Evolutionary conservation across 2,329 filamentous ascomycete species (phyloP).

Genomic region (Pezizomycotina sp.): DNA sequence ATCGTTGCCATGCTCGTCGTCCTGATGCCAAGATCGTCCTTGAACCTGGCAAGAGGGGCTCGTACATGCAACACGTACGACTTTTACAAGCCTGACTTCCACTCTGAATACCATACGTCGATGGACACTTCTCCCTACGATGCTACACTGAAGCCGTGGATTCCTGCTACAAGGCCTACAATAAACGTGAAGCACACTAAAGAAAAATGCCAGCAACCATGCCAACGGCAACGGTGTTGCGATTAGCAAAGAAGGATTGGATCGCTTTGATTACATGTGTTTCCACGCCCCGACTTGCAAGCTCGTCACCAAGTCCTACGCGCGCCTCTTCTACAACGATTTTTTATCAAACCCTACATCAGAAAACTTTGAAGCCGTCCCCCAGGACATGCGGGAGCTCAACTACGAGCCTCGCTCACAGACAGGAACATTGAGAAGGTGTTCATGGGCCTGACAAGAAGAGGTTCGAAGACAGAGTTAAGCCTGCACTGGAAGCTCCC

Average conservation of each 20-base stretch:
- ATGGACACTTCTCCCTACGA: conserved; percentile 65
- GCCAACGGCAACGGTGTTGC: conserved; percentile 28
- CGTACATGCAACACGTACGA: conserved; percentile 76
- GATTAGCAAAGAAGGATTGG: conserved; percentile 45
- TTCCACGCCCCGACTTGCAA: conserved; percentile 83
- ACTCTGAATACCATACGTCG: conserved; percentile 73
- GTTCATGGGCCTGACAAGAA: conserved; percentile 73
- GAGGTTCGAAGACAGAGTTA: conserved; percentile 61
- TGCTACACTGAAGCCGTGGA: conserved; percentile 73
- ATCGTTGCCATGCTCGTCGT: conserved; percentile 61
- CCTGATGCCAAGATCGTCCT: conserved; percentile 60
- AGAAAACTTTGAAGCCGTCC: conserved; percentile 55
- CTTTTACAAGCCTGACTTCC: conserved; percentile 80
- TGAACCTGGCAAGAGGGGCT: conserved; percentile 63
- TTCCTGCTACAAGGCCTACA: conserved; percentile 65
- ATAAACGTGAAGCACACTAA: conserved; percentile 50
- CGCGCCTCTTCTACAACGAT: conserved; percentile 70
- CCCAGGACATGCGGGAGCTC: conserved; percentile 59
- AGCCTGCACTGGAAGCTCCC: conserved; percentile 55
- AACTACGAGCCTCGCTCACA: conserved; percentile 60
- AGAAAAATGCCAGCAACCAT: conserved; percentile 36
- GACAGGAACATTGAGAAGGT: conserved; percentile 77
- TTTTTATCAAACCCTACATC: conserved; percentile 54
- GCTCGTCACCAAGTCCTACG: conserved; percentile 71
- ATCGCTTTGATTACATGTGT: conserved; percentile 67